Evolutionary conservation across 768 basidiomycete genomes (phyloP).

Genomic region (Thelephora ganbajun): DNA sequence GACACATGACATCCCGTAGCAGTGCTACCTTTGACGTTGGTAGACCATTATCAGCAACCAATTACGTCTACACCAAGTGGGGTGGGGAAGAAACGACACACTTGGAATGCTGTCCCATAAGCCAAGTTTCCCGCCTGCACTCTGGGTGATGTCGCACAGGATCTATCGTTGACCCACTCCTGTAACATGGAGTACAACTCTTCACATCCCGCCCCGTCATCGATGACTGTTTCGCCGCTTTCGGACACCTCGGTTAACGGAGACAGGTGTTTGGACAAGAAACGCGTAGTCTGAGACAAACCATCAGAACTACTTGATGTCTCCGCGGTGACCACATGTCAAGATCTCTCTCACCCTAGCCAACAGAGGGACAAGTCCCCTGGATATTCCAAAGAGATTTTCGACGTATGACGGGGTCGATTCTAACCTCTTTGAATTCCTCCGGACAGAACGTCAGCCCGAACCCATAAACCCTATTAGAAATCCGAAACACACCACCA

Average conservation of each 20-base stretch:
- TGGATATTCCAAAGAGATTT: constrained; percentile 28
- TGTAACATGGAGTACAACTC: constrained; percentile 15
- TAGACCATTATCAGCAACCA: background rate
- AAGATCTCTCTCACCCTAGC: constrained; percentile 14
- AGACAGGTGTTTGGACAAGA: constrained; percentile 10
- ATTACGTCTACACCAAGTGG: background rate
- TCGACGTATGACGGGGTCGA: constrained; percentile 24
- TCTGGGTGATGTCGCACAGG: constrained; percentile 13
- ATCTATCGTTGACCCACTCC: constrained; percentile 11
- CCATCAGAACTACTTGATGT: background rate
- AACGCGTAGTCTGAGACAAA: constrained; percentile 8
- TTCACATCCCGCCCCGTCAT: constrained; percentile 12
- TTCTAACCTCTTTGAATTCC: constrained; percentile 19
- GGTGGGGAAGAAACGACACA: constrained; percentile 12
- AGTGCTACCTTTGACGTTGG: constrained; percentile 17
- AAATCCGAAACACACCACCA: constrained; percentile 25
- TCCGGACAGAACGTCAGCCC: constrained; percentile 3
- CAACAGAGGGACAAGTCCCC: constrained; percentile 15
- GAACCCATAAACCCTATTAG: constrained; percentile 6
- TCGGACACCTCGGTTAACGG: constrained; percentile 9
- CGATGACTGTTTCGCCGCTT: constrained; percentile 5
- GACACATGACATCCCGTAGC: constrained; percentile 19
- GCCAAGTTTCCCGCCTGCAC: constrained; percentile 21
- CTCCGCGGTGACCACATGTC: background rate
- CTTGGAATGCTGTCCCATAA: constrained; percentile 22